Evolutionary conservation across 176 grass and related monocot genomes (phyloP).

Genomic region (Ampelocalamus luodianensis): DNA sequence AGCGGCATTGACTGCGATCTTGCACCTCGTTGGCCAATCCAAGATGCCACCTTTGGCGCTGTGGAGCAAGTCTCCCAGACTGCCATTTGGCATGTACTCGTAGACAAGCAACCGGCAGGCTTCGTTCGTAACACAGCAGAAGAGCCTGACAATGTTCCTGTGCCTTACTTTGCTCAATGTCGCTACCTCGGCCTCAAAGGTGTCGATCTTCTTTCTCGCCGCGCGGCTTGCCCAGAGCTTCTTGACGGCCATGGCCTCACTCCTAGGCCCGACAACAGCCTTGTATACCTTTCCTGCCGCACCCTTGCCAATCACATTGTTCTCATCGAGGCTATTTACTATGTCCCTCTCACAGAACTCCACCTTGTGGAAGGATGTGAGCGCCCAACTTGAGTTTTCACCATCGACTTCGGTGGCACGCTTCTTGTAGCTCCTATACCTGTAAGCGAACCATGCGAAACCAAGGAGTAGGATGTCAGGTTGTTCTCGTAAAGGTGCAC

Average conservation of each 20-base stretch:
- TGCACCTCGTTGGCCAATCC: slow-evolving; percentile 66
- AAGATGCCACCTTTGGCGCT: slow-evolving; percentile 51
- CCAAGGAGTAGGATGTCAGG: slow-evolving; percentile 47
- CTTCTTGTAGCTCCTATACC: slow-evolving; percentile 41
- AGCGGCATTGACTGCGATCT: slow-evolving; percentile 67
- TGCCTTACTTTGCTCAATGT: slow-evolving; percentile 73
- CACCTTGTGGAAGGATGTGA: slow-evolving; percentile 73
- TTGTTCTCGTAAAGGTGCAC: slow-evolving; percentile 76
- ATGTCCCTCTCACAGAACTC: slow-evolving; percentile 63
- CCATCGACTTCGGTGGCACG: neutral
- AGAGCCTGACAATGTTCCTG: slow-evolving; percentile 89
- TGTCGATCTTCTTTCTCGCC: slow-evolving; percentile 13
- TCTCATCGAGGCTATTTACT: slow-evolving; percentile 56
- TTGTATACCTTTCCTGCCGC: slow-evolving; percentile 69
- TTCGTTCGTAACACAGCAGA: slow-evolving; percentile 55
- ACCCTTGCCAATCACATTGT: slow-evolving; percentile 62
- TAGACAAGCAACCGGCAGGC: slow-evolving; percentile 69
- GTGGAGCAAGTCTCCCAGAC: slow-evolving; percentile 78
- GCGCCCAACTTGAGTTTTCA: slow-evolving; percentile 47
- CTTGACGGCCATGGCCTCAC: slow-evolving; percentile 66
- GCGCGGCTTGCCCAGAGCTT: slow-evolving; percentile 44
- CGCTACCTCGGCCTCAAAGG: slow-evolving; percentile 62
- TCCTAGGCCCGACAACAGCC: slow-evolving; percentile 42
- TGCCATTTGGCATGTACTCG: slow-evolving; percentile 90
- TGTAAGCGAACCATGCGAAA: slow-evolving; percentile 47